Evolutionary conservation across 1,139 yeast species (phyloP), one percentile per base, ranked within the genome.

Genomic region (Geotrichum fermentans): DNA sequence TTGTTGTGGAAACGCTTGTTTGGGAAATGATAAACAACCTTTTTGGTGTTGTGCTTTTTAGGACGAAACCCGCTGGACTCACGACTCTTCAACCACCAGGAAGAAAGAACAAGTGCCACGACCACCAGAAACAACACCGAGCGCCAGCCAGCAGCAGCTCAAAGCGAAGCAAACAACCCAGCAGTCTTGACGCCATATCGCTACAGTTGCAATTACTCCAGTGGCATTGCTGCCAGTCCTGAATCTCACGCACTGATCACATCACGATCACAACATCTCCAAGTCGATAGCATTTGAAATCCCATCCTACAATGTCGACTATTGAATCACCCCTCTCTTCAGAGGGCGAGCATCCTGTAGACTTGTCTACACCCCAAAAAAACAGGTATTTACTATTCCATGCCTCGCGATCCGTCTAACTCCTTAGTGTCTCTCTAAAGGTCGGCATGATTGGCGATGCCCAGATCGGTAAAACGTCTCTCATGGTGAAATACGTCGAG

Each of bases 401-500:
- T 8, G 13, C 14, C 8, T 18, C 29, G 16, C 3, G 6, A 13
- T 14, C 2, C 2, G 11, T 2, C 33, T 8, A 8, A 4, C 17
- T 10, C 45, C 16, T 4, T n/a, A 47, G 50, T 55, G 92, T 89
- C 36, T 88, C 94, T 10, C 74, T 92, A 44, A 94, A 92, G 62
- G 89, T 92, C 20, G 98, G 97, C 7, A 78, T 92, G 49, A 82
- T 92, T 48, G 99, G 99, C 8, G 98, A 94, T 65, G 95, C 97
- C 1, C 96, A 89, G 61, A 92, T 92, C n/a, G 99, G 99, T 4
- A 92, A 92, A 63, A 92, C 99, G 0, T 88, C 97, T 8, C 70
- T 92, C 51, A 92, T 92, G 98, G 96, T 90, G 29, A 90, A 92
- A 63, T 92, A 92, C 62, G 97, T 92, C 18, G 97, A 92, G 63